Percentiles rank a stretch among this genome's conserved stretches.
Conservation (phyloP, 768 basidiomycete species). For the Goffeauzyma gilvescens region DNA sequence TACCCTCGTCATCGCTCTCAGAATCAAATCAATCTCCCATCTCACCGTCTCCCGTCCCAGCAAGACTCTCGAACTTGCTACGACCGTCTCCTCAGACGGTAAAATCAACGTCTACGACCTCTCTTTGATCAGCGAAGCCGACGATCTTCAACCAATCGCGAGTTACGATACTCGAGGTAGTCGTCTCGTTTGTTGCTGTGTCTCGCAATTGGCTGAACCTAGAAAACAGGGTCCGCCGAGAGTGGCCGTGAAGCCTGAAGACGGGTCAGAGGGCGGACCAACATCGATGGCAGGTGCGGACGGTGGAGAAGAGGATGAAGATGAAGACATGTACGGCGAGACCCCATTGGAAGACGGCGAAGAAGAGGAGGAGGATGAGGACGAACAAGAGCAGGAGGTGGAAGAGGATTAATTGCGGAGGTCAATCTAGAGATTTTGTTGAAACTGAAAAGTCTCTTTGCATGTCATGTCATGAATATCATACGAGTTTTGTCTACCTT, state of each 20-base stretch:
- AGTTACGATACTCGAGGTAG: constrained; percentile 71
- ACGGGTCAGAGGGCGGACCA: constrained; percentile 31
- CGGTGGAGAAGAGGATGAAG: constrained; percentile 24
- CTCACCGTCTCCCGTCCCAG: constrained; percentile 9
- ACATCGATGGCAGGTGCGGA: no score
- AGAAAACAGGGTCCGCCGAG: constrained; percentile 31
- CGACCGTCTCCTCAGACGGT: constrained; percentile 80
- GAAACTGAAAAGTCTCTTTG: no score
- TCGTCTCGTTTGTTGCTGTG: constrained; percentile 50
- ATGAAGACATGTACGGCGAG: constrained; percentile 14
- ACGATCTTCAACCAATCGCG: constrained; percentile 40
- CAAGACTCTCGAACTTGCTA: neutral
- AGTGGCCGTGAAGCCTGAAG: constrained; percentile 7
- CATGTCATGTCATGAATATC: no score
- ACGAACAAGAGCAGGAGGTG: constrained; percentile 16
- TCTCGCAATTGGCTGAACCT: constrained; percentile 11
- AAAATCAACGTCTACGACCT: constrained; percentile 35
- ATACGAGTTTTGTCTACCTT: no score
- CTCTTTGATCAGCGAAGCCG: constrained; percentile 4
- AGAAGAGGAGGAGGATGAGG: constrained; percentile 12
- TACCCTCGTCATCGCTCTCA: neutral
- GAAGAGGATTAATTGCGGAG: constrained; percentile 12
- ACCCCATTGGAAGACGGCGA: constrained; percentile 21
- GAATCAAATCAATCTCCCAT: constrained; percentile 26
- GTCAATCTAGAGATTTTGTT: no score